Evolutionary conservation across 768 basidiomycete species (phyloP).

Genomic region (Mycena albidolilacea): DNA sequence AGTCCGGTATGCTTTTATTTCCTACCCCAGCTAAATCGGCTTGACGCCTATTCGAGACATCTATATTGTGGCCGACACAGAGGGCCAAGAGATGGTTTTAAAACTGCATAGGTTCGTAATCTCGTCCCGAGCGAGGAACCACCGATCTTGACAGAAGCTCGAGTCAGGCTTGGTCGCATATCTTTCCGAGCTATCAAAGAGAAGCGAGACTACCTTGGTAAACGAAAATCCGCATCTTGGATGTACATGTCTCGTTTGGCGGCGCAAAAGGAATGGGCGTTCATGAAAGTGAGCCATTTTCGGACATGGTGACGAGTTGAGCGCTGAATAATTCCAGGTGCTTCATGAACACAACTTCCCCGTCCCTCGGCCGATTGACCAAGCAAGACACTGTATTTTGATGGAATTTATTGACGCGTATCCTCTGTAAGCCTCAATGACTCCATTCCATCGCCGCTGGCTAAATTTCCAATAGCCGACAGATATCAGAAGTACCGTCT

Average conservation of each 20-base stretch:
- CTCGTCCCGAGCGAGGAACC: slow-evolving; percentile 3
- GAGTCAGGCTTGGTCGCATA: slow-evolving; percentile 89
- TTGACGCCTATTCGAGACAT: slow-evolving; percentile 69
- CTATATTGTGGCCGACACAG: slow-evolving; percentile 89
- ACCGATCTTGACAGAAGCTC: slow-evolving; percentile 13
- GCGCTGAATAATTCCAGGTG: slow-evolving; percentile 67
- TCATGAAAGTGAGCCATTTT: slow-evolving; percentile 87
- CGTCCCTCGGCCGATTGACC: slow-evolving; percentile 94
- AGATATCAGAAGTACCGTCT: slow-evolving; percentile 85
- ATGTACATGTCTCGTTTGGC: slow-evolving; percentile 99
- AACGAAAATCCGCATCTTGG: slow-evolving; percentile 97
- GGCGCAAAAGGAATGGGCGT: slow-evolving; percentile 98
- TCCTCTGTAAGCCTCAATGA: slow-evolving; percentile 76
- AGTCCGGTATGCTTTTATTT: slow-evolving; percentile 77
- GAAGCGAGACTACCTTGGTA: slow-evolving; percentile 96
- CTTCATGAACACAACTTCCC: slow-evolving; percentile 94
- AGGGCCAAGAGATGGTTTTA: slow-evolving; percentile 89
- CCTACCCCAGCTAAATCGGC: background rate
- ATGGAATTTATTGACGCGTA: slow-evolving; percentile 98
- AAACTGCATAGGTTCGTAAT: slow-evolving; percentile 89
- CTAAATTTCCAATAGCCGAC: slow-evolving; percentile 70
- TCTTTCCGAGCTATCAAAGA: slow-evolving; percentile 97
- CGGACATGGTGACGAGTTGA: background rate
- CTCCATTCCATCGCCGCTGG: slow-evolving; percentile 16
- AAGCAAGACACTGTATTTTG: slow-evolving; percentile 93